phyloP scores from a whole-genome alignment of 169 alveolate species.

The Eimeria sp. region DNA sequence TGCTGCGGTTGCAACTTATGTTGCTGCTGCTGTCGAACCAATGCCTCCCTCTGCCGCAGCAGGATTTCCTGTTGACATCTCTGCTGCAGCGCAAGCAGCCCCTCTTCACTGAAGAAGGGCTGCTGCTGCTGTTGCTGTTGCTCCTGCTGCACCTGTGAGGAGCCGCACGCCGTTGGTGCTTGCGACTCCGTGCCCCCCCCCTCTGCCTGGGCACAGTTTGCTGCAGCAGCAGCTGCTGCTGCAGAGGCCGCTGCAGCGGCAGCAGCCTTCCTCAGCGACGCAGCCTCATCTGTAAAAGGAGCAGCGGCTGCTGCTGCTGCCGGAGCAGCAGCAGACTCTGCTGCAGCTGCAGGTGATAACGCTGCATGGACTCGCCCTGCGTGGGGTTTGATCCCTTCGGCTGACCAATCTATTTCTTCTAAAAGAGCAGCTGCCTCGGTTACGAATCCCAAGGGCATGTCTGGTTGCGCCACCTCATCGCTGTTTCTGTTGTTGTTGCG shows the following conservation, averaged over 20 bases:
- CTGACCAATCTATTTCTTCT: constrained; percentile 52
- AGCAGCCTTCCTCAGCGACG: background rate
- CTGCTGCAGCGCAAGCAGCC: constrained; percentile 55
- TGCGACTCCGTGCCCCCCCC: background rate
- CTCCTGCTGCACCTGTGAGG: constrained; percentile 8
- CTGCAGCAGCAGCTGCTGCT: constrained; percentile 56
- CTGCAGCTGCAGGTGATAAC: constrained; percentile 42
- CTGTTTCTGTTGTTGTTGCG: constrained; percentile 12
- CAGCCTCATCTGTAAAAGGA: background rate
- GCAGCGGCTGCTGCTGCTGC: constrained; percentile 29
- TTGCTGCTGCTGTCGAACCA: constrained; percentile 43
- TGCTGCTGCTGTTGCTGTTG: constrained; percentile 41
- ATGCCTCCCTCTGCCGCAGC: constrained; percentile 45
- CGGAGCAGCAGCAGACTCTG: constrained; percentile 39
- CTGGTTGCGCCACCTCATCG: constrained; percentile 25
- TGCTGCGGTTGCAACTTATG: constrained; percentile 9
- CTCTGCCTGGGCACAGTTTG: background rate
- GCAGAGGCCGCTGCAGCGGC: constrained; percentile 38
- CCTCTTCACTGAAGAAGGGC: constrained; percentile 16
- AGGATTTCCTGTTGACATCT: constrained; percentile 55
- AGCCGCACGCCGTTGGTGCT: background rate
- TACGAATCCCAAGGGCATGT: constrained; percentile 5
- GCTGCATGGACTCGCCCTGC: constrained; percentile 31
- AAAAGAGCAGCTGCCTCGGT: constrained; percentile 59
- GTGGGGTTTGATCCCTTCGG: background rate